A percentile compares a stretch with the other conserved stretches of the same genome.
phyloP scores from a whole-genome alignment of 2,329 filamentous ascomycete species.

The Venturia pyrina region DNA sequence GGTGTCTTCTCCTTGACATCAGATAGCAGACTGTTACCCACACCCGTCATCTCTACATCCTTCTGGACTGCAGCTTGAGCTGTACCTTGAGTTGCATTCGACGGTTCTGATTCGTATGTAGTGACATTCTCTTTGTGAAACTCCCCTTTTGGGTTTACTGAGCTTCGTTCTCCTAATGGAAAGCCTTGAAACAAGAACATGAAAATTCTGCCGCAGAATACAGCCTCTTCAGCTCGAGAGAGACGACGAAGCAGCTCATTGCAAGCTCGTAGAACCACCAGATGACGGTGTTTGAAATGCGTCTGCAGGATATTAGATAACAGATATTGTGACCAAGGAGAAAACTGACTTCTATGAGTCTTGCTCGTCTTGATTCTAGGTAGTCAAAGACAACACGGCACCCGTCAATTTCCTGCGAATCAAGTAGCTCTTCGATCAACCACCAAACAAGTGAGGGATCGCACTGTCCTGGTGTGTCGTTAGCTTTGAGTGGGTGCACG shows the following conservation, averaged over 20 bases:
- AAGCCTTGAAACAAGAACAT: slow-evolving; percentile 99
- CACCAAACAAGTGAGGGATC: slow-evolving; percentile 78
- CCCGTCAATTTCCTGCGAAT: slow-evolving; percentile 88
- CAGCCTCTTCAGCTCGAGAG: slow-evolving; percentile 92
- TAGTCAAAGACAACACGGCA: slow-evolving; percentile 91
- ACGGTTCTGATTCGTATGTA: slow-evolving; percentile 55
- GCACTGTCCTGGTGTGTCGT: slow-evolving; percentile 34
- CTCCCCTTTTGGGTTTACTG: slow-evolving; percentile 90
- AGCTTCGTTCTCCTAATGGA: slow-evolving; percentile 90
- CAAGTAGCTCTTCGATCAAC: slow-evolving; percentile 87
- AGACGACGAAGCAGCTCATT: slow-evolving; percentile 89
- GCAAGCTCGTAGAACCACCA: slow-evolving; percentile 86
- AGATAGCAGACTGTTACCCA: slow-evolving; percentile 23
- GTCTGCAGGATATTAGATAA: slow-evolving; percentile 21
- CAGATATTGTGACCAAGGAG: not conserved
- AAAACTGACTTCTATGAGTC: slow-evolving; percentile 62
- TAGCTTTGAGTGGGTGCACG: slow-evolving; percentile 27
- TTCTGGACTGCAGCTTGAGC: slow-evolving; percentile 55
- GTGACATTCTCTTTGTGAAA: slow-evolving; percentile 95
- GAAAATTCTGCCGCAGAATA: slow-evolving; percentile 94
- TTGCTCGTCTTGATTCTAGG: slow-evolving; percentile 83
- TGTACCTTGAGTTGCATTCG: slow-evolving; percentile 26
- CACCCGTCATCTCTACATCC: slow-evolving; percentile 10
- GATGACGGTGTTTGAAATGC: slow-evolving; percentile 38
- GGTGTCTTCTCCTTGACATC: slow-evolving; percentile 34